Evolutionary conservation across 225 moss, liverwort and hornwort species (phyloP), one percentile per base, ranked within the genome.

Genomic region (Takakia lepidozioides): DNA sequence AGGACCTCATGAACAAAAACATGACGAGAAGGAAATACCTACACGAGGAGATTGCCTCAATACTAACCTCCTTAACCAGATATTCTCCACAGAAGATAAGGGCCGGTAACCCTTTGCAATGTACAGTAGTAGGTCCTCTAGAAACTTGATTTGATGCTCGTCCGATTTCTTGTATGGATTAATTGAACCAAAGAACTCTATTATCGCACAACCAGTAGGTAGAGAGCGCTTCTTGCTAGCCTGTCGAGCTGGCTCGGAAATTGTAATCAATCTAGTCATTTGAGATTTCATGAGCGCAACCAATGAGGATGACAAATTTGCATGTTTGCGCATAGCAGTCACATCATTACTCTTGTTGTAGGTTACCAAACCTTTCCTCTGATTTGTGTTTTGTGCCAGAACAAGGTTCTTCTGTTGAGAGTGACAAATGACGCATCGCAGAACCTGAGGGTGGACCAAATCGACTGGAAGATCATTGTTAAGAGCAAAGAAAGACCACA

Each of bases 1-100:
- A 34, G 34, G 34, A 34, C 34, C 34, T 34, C 34, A 34, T 34
- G 34, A 34, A 34, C 34, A 34, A 34, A 13, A 34, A 34, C 34
- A 34, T 34, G 34, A 13, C 34, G 34, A 34, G 34, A 34, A 34
- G 13, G 34, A 34, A 34, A 34, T 6, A 34, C 34, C n/a, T 34
- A 34, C 13, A 6, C 34, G 13, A 34, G 34, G 34, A 34, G 34
- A 34, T 13, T 34, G 34, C 34, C 34, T 34, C 34, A 34, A 34
- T 34, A 34, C 34, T 34, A 34, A 34, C 34, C 34, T 34, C 34
- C 34, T 34, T 34, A 34, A 34, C 34, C 34, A 34, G 34, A 34
- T 6, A 34, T 34, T 34, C 34, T 34, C 34, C 34, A 34, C 34
- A 5, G 34, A 34, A 5, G 34, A 34, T 13, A 34, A 34, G n/a